A percentile compares a stretch with the other conserved stretches of the same genome.
Evolutionary conservation across 441 rosid species (phyloP).

Genomic region (Erodium trifolium): DNA sequence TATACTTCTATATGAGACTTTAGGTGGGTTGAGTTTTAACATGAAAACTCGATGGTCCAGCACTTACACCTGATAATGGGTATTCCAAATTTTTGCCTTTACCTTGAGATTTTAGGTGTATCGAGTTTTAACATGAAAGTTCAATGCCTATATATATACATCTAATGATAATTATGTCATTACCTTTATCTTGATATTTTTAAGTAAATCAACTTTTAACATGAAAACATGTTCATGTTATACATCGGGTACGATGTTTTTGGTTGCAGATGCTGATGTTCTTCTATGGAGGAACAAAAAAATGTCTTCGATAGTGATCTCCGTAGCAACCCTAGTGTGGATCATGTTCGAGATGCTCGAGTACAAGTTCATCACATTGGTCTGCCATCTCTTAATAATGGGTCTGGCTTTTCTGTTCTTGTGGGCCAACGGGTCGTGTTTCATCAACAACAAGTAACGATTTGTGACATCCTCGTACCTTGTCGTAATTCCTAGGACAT

Average conservation of each 20-base stretch:
- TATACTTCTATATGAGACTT: too few relatives aligned
- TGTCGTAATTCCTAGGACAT: background rate
- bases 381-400: constrained; percentile 39
- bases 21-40: too few relatives aligned
- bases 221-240: too few relatives aligned
- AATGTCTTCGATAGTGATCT: constrained; percentile 41
- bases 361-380: constrained; percentile 42
- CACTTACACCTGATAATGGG: too few relatives aligned
- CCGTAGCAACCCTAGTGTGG: constrained; percentile 47
- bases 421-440: constrained; percentile 45
- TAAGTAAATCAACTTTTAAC: too few relatives aligned
- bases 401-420: constrained; percentile 44
- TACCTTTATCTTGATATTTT: too few relatives aligned
- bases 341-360: constrained; percentile 50
- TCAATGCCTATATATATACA: too few relatives aligned
- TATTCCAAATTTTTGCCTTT: too few relatives aligned
- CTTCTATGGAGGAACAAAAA: constrained; percentile 65
- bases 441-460: constrained; percentile 40
- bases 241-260: background rate
- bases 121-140: too few relatives aligned
- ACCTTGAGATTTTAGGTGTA: too few relatives aligned
- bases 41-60: too few relatives aligned
- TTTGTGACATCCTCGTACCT: background rate
- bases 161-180: too few relatives aligned
- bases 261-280: constrained; percentile 48